These are phyloP conservation scores for Candida stauntonica DNA, from an alignment of 805 yeast species.

Conservation along the genomic window DNA sequence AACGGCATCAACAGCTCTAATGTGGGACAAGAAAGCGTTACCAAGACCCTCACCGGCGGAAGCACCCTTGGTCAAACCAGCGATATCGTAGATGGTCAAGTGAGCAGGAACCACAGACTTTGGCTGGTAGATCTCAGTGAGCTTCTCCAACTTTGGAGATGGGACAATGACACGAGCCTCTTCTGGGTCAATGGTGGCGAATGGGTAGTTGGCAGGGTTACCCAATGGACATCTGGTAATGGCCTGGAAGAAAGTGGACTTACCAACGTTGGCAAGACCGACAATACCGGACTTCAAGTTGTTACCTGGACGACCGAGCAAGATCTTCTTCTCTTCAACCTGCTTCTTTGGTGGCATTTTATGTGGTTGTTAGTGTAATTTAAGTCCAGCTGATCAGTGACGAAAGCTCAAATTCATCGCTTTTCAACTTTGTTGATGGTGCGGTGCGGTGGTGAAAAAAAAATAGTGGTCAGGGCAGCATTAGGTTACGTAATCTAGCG, in stretches of 20 bases:
- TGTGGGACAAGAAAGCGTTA: constrained; percentile 93
- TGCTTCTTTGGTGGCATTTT: constrained; percentile 70
- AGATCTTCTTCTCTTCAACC: constrained; percentile 65
- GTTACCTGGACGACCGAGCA: constrained; percentile 81
- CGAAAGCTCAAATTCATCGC: neutral
- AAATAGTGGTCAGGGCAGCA: neutral
- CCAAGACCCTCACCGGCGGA: constrained; percentile 97
- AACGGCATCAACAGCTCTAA: constrained; percentile 96
- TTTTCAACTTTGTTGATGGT: neutral
- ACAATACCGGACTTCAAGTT: constrained; percentile 83
- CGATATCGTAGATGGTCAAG: constrained; percentile 93
- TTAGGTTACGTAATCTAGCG: neutral
- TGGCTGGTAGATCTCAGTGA: constrained; percentile 73
- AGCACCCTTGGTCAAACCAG: constrained; percentile 97
- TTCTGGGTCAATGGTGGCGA: constrained; percentile 97
- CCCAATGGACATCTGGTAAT: constrained; percentile 91
- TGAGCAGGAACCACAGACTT: constrained; percentile 86
- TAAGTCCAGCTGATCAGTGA: neutral
- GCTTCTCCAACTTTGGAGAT: constrained; percentile 77
- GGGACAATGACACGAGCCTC: constrained; percentile 96
- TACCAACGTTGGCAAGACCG: constrained; percentile 93
- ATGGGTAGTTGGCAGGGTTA: constrained; percentile 96
- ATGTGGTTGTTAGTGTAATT: constrained; percentile 1
- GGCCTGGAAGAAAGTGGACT: constrained; percentile 96
- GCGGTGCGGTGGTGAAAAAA: constrained; percentile 4